Conservation (phyloP, 495 filamentous ascomycete species). For the Aspergillus heteromorphus region DNA sequence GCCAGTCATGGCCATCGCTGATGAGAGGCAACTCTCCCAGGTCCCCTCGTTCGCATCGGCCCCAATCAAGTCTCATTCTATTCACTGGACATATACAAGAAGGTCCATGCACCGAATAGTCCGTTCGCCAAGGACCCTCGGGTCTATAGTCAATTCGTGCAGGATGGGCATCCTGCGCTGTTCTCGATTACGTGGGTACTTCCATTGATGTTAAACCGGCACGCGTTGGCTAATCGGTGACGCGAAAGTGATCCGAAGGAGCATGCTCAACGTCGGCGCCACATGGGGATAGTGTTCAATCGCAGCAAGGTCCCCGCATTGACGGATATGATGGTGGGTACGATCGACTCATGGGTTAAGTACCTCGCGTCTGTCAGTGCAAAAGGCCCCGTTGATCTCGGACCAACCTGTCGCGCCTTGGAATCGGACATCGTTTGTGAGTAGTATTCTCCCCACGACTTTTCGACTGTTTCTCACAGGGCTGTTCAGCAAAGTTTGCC, state of each 20-base stretch:
- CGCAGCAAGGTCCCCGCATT: conserved; percentile 1
- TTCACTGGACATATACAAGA: not conserved
- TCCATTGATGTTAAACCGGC: too few relatives aligned
- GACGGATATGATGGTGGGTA: not conserved
- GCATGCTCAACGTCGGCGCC: not conserved
- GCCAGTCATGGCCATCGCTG: not conserved
- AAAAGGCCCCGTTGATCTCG: not conserved
- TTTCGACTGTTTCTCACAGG: not conserved
- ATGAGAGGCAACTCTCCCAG: not conserved
- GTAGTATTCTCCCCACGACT: not conserved
- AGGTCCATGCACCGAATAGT: not conserved
- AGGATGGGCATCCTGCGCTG: not conserved
- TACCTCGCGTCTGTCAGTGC: not conserved
- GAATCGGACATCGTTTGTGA: not conserved
- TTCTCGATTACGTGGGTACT: not conserved
- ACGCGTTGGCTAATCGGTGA: too few relatives aligned
- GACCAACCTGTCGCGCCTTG: not conserved
- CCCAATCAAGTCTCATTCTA: not conserved
- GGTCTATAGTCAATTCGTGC: not conserved
- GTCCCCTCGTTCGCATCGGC: not conserved
- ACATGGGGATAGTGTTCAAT: not conserved
- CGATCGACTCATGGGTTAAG: not conserved
- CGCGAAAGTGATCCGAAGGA: not conserved
- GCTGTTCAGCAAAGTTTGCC: not conserved
- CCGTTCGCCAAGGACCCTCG: not conserved